Evolutionary conservation across 768 basidiomycete genomes (phyloP), one percentile per base, ranked within the genome.

Genomic region (Boletus barrowsii): DNA sequence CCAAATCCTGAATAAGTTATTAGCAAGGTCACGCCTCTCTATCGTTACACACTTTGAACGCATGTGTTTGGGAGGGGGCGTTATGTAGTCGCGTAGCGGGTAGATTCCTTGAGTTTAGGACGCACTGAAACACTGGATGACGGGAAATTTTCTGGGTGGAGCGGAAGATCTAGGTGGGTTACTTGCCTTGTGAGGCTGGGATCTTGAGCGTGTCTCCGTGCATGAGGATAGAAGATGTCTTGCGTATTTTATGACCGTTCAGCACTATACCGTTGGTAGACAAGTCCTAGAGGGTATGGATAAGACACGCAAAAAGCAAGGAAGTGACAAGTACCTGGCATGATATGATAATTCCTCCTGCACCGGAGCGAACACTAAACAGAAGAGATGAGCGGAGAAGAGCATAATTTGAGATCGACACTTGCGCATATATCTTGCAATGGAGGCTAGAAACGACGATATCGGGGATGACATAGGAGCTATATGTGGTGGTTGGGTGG

Each of bases 341-440:
- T 5, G 90, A 90, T 48, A 92, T 77, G 59, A 90, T 84, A 33
- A 88, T 73, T 3, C 86, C 87, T 36, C 88, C 90, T 5, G 78
- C 79, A 24, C 84, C 83, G 14, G 88, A 86, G 41, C 76, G 79
- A 46, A 92, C 83, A 10, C 88, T 92, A 52, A 22, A 49, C 33
- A 33, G 20, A 51, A 40, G 32, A 10, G 3, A 40, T 51, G 42
- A 57, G 42, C 13, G 9, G 9, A 24, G 42, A 14, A 4, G 6
- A 33, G 0, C 33, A 14, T 13, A 6, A 35, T 35, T 14, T 35
- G 3, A 11, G 13, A 35, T 35, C 14, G 13, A 14, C 14, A 35
- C 33, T 14, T 62, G 87, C 90, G 87, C 90, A 80, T 89, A 85
- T 77, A 88, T 69, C 68, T 86, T 87, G 76, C 86, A 90, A 67